Base-by-base conservation (phyloP, 179 eudicot species). In the Spinacia oleracea region DNA sequence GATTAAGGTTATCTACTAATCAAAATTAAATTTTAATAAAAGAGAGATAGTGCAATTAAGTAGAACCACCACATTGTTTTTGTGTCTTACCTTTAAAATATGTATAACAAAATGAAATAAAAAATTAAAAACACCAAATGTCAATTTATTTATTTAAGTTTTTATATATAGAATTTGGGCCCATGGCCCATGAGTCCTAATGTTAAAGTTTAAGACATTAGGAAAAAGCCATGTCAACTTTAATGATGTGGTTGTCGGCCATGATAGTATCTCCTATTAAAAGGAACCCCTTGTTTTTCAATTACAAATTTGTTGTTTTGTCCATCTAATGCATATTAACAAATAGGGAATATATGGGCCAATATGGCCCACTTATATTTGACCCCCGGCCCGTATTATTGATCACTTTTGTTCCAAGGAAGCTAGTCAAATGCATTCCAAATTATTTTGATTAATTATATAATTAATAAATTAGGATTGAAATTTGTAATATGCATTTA, bases 171-270 rank as follows among this genome's bases (percentile, higher is more conserved):
- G 20, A 51, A 51, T 12, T 18, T 5, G 15, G 14, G n/a, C n/a
- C 4, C 3, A 18, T 53, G 15, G 25, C 15, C 15, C 14, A 40
- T 43, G 6, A 5, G 60, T 64, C 78, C 70, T 64, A 63, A 51
- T 79, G 75, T 64, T 81, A 68, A 77, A 83, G 65, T 74, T 67
- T 69, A 63, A 56, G 70, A 79, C 77, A 59, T 58, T 58, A 83
- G 71, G 69, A 70, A 69, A 77, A 87, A 78, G 82, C 23, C 66
- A 14, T 50, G 76, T 74, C 51, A 48, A 71, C 70, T 81, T 79
- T 84, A 62, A 76, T 83, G 78, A 86, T 76, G 83, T 40, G 70
- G 9, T 83, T 75, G 89, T 86, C 89, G 87, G 89, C 89, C 89
- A 86, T 77, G n/a, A 81, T 78, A 20, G 64, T 65, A 53, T 63